Evolutionary conservation across 2,329 filamentous ascomycete genomes (phyloP).

Genomic region (Aspergillus fructus): DNA sequence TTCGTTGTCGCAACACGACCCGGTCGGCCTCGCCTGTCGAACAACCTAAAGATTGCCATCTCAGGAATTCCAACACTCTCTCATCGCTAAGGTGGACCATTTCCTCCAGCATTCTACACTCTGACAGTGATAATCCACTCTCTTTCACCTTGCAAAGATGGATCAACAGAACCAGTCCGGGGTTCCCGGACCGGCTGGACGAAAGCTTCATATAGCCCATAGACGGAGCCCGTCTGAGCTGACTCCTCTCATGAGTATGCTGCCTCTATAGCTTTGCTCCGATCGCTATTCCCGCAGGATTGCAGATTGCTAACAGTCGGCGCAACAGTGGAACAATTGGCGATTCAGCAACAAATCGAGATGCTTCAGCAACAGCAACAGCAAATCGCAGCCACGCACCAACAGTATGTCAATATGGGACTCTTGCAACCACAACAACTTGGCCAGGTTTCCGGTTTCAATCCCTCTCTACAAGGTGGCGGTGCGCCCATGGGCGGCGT

Average conservation of each 20-base stretch:
- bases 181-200: slow-evolving; percentile 71
- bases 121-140: slow-evolving; percentile 14
- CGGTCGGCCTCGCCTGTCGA: slow-evolving; percentile 29
- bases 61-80: slow-evolving; percentile 26
- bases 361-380: slow-evolving; percentile 96
- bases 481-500: slow-evolving; percentile 69
- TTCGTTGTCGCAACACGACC: slow-evolving; percentile 24
- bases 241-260: slow-evolving; percentile 96
- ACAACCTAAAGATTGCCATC: slow-evolving; percentile 27
- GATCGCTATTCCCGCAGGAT: slow-evolving; percentile 31
- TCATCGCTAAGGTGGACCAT: slow-evolving; percentile 18
- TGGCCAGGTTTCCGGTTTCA: slow-evolving; percentile 68
- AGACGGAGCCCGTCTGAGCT: slow-evolving; percentile 95
- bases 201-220: slow-evolving; percentile 95
- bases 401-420: slow-evolving; percentile 97
- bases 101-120: slow-evolving; percentile 14
- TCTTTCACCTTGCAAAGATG: slow-evolving; percentile 49
- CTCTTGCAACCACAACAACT: slow-evolving; percentile 88
- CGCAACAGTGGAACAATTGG: slow-evolving; percentile 84
- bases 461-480: slow-evolving; percentile 69
- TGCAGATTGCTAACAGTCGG: slow-evolving; percentile 19
- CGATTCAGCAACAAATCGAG: slow-evolving; percentile 97
- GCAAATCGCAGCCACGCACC: slow-evolving; percentile 92
- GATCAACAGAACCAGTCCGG: slow-evolving; percentile 62
- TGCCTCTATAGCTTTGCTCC: not conserved